A percentile compares a stretch with the other conserved stretches of the same genome.
Evolutionary conservation across 805 yeast genomes (phyloP).

Genomic region (Torulaspora delbrueckii): DNA sequence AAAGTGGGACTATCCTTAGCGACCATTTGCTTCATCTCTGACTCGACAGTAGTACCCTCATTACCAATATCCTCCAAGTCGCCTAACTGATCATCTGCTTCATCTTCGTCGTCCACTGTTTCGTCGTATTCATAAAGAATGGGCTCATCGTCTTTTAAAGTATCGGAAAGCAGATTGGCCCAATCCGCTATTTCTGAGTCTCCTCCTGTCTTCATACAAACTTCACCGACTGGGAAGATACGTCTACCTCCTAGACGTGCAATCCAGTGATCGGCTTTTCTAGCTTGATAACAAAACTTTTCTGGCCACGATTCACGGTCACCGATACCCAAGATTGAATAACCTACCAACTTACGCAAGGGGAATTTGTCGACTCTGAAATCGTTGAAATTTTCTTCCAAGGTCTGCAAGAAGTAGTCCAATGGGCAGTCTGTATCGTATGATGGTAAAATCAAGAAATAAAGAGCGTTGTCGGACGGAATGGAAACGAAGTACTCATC

Average conservation of each 20-base stretch:
- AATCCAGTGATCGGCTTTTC: constrained; percentile 63
- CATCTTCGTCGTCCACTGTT: constrained; percentile 43
- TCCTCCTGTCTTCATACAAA: constrained; percentile 72
- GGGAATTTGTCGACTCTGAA: constrained; percentile 84
- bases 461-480: constrained; percentile 54
- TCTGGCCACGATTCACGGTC: constrained; percentile 82
- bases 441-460: constrained; percentile 76
- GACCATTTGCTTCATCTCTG: constrained; percentile 72
- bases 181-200: constrained; percentile 60
- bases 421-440: constrained; percentile 91
- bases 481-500: constrained; percentile 73
- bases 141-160: constrained; percentile 69
- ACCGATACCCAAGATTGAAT: constrained; percentile 82
- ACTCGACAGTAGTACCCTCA: constrained; percentile 22
- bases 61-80: constrained; percentile 89
- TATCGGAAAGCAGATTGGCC: constrained; percentile 54
- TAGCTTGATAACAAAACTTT: constrained; percentile 84
- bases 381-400: constrained; percentile 77
- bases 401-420: constrained; percentile 76
- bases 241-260: constrained; percentile 84
- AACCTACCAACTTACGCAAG: constrained; percentile 62
- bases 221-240: constrained; percentile 74
- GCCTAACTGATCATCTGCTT: constrained; percentile 43
- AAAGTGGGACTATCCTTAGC: constrained; percentile 84
- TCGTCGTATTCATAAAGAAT: constrained; percentile 55